Base-by-base conservation (phyloP, 2,329 filamentous ascomycete genomes). In the Apiospora arundinis region DNA sequence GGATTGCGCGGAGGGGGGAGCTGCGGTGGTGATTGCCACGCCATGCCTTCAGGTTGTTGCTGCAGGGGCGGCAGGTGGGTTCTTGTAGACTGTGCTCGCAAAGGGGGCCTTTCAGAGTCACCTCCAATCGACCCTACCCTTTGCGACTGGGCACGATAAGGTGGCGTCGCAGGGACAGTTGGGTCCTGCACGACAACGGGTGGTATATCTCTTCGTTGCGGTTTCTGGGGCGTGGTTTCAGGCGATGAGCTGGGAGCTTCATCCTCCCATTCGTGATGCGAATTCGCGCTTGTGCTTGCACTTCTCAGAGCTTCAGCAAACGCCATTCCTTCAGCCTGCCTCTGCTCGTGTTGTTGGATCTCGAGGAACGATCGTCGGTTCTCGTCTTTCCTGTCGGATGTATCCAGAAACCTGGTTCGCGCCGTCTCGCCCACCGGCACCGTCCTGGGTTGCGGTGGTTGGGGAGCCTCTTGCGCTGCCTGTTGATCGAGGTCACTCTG, bases 321-420 rank as follows among this genome's bases (percentile, higher is more conserved):
- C 9, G 88, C 89, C 75, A 84, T 84, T 2, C 88, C 90, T 77
- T 92, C 90, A 6, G 87, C 89, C 75, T 87, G 82, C 48, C 89
- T 85, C 86, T 91, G 90, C 76, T 91, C 83, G 4, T 88, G 88
- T 76, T 86, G 87, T 74, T 88, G 88, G 23, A 84, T 83, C 77
- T 88, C 88, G 70, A 91, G 89, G 74, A 88, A 89, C 0, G 88
- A 90, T 71, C 83, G 85, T 68, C 88, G 83, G 63, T 86, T 85
- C 37, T 90, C 88, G 73, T 90, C 86, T 42, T 83, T 84, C 14
- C 78, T 76, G n/a, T 78, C 74, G 6, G 79, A 77, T 14, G 72
- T 76, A 69, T 79, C 83, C n/a, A 85, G 75, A 67, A 81, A 81
- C 46, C 78, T 78, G 16, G 82, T 77, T 37, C 75, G 74, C 0